These are phyloP conservation scores for Scedosporium boydii DNA, from an alignment of 2,329 filamentous ascomycete species.

Conservation along the genomic window DNA sequence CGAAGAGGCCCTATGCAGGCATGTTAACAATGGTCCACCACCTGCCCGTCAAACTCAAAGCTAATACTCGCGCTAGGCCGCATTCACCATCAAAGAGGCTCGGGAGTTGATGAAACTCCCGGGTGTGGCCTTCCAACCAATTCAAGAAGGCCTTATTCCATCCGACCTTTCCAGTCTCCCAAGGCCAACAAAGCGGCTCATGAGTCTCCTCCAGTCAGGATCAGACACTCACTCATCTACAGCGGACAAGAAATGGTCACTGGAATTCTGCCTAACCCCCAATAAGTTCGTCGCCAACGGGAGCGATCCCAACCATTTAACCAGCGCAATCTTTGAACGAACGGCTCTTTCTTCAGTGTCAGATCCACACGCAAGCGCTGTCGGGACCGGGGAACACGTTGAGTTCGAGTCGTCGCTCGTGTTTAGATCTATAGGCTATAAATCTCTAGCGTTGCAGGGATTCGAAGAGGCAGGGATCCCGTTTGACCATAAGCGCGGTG, in stretches of 20 bases:
- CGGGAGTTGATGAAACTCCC: conserved; percentile 77
- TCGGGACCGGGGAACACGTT: conserved; percentile 37
- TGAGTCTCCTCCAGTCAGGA: conserved; percentile 66
- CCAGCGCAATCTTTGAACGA: conserved; percentile 58
- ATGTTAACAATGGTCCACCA: conserved; percentile 15
- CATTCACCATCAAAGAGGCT: conserved; percentile 92
- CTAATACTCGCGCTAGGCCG: conserved; percentile 45
- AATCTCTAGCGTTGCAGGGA: conserved; percentile 66
- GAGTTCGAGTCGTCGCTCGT: conserved; percentile 59
- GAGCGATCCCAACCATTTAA: conserved; percentile 38
- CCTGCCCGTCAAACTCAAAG: neutral
- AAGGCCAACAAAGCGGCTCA: conserved; percentile 65
- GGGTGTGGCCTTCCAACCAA: conserved; percentile 59
- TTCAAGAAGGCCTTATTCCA: conserved; percentile 59
- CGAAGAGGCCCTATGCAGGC: conserved; percentile 82
- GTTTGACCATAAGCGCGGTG: conserved; percentile 65
- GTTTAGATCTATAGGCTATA: conserved; percentile 94
- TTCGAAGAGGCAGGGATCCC: conserved; percentile 64
- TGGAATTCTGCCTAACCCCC: conserved; percentile 80
- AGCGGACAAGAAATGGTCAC: conserved; percentile 63
- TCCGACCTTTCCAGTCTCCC: conserved; percentile 58
- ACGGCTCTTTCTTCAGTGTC: conserved; percentile 47
- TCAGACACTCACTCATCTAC: conserved; percentile 30
- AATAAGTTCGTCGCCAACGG: conserved; percentile 50
- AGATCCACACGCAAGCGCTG: conserved; percentile 39